phyloP scores from a whole-genome alignment of 1,284 basidiomycete genomes.

The Ganoderma lucidum region DNA sequence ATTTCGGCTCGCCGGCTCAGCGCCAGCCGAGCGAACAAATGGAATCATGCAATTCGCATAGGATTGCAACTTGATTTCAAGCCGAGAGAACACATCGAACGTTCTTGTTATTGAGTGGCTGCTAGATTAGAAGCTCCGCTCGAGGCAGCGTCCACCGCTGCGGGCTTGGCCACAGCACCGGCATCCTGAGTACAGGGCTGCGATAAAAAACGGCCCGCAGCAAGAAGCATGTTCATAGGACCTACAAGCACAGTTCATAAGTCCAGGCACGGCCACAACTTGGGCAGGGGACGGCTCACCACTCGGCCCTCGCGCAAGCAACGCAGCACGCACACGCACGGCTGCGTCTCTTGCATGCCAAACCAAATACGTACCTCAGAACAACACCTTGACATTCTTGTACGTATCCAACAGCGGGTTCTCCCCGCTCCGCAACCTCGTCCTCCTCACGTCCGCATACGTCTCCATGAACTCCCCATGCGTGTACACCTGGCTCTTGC shows the following conservation, averaged over 20 bases:
- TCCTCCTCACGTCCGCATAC: slow-evolving; percentile 78
- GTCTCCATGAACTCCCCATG: slow-evolving; percentile 87
- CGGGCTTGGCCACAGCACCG: not conserved
- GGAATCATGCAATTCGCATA: not conserved
- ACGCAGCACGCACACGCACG: not conserved
- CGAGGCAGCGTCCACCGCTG: not conserved
- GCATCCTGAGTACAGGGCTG: not conserved
- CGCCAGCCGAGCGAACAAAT: not conserved
- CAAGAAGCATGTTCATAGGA: not conserved
- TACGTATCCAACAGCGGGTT: slow-evolving; percentile 91
- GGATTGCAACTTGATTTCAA: not conserved
- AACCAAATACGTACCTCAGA: slow-evolving; percentile 48
- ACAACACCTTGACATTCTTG: slow-evolving; percentile 89
- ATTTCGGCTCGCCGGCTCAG: not conserved
- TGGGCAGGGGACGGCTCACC: not conserved
- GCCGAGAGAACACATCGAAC: not conserved
- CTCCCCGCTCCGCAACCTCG: slow-evolving; percentile 77
- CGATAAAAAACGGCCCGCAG: not conserved
- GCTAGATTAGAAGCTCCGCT: not conserved
- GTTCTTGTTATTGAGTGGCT: not conserved
- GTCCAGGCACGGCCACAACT: not conserved
- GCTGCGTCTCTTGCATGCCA: not conserved
- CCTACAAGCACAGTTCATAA: not conserved
- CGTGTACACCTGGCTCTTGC: slow-evolving; percentile 82
- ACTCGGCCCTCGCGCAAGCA: not conserved